These are phyloP conservation scores for Fraxinus greggii DNA, from an alignment of 305 asterid species.

Conservation along the genomic window DNA sequence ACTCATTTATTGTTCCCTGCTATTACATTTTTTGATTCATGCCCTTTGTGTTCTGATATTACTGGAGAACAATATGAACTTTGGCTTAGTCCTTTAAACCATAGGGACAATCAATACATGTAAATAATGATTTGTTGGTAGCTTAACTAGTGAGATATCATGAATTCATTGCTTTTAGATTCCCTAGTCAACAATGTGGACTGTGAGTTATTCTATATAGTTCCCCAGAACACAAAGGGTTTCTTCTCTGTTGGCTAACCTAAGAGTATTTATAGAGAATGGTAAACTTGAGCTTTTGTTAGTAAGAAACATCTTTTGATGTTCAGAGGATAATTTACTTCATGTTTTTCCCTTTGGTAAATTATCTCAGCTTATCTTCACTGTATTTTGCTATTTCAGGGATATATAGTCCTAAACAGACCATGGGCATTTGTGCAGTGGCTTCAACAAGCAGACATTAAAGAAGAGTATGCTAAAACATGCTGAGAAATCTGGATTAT, in stretches of 20 bases:
- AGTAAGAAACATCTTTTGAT: conserved; percentile 12
- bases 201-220: background rate
- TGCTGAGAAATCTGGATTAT: background rate
- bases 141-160: background rate
- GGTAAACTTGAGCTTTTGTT: background rate
- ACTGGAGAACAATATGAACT: background rate
- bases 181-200: background rate
- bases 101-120: background rate
- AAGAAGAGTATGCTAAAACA: conserved; percentile 71
- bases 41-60: background rate
- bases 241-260: background rate
- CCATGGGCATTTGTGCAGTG: conserved; percentile 99
- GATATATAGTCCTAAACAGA: conserved; percentile 90
- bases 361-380: conserved; percentile 20
- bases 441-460: conserved; percentile 82
- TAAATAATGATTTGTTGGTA: background rate
- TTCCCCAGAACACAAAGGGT: background rate
- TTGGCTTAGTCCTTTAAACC: background rate
- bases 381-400: conserved; percentile 49
- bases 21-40: background rate
- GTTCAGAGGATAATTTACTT: background rate
- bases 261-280: background rate
- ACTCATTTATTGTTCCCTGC: background rate
- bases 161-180: background rate
- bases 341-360: conserved; percentile 14